Percentiles rank a stretch among this genome's conserved stretches.
Conservation (phyloP, 108 stramenopile species). For the Epithemia pelagica region DNA sequence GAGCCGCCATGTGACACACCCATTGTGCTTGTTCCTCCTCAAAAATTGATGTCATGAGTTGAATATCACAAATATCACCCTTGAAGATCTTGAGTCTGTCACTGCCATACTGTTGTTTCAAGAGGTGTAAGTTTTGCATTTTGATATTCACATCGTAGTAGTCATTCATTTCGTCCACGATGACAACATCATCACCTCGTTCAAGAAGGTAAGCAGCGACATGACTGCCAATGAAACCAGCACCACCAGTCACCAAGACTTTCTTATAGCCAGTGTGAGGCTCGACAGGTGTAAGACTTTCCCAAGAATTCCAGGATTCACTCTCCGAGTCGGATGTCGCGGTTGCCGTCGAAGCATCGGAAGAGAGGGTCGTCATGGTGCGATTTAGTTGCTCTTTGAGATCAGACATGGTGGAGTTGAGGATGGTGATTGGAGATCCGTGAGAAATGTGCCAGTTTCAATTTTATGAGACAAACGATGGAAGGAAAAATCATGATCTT, state of each 20-base stretch:
- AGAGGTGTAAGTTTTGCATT: conserved; percentile 71
- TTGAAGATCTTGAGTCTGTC: conserved; percentile 57
- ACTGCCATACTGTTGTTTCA: conserved; percentile 36
- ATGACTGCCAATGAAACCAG: conserved; percentile 93
- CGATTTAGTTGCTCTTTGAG: conserved; percentile 14
- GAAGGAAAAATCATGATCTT: no score
- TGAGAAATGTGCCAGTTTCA: no score
- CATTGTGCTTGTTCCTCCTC: conserved; percentile 69
- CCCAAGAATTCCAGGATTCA: no score
- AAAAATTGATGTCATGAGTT: conserved; percentile 76
- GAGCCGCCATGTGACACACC: conserved; percentile 96
- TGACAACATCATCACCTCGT: conserved; percentile 92
- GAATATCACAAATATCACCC: conserved; percentile 92
- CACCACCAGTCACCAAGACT: conserved; percentile 96
- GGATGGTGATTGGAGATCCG: no score
- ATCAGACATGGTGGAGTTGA: no score
- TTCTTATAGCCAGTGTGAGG: conserved; percentile 82
- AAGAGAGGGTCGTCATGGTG: no score
- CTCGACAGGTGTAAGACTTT: conserved; percentile 21
- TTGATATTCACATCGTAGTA: conserved; percentile 94
- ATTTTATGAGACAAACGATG: no score
- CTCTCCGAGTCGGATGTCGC: no score
- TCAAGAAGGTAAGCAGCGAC: conserved; percentile 73
- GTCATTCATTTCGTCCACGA: conserved; percentile 98
- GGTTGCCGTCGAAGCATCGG: no score